These are phyloP conservation scores for Thalassiosira exigua DNA, from an alignment of 352 stramenopile genomes.

Conservation along the genomic window DNA sequence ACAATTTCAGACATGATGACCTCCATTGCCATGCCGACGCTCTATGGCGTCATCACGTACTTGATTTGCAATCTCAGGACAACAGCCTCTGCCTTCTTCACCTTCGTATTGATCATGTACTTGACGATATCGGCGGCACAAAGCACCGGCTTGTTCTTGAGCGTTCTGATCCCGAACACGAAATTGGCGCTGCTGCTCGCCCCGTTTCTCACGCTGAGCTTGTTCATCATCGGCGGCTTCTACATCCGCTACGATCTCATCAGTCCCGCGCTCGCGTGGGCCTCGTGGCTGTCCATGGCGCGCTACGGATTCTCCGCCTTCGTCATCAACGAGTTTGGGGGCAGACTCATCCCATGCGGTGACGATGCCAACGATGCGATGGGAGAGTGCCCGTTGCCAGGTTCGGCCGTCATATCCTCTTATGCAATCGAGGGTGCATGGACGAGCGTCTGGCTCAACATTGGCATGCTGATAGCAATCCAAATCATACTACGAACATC, in stretches of 20 bases:
- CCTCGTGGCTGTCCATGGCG: slow-evolving; percentile 67
- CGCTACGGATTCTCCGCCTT: slow-evolving; percentile 77
- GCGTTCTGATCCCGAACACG: slow-evolving; percentile 65
- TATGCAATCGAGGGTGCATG: slow-evolving; percentile 66
- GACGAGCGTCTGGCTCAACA: slow-evolving; percentile 72
- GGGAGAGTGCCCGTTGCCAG: slow-evolving; percentile 68
- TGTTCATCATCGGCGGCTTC: slow-evolving; percentile 79
- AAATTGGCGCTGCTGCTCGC: slow-evolving; percentile 69
- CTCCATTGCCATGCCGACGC: slow-evolving; percentile 62
- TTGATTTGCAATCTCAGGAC: slow-evolving; percentile 62
- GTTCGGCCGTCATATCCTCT: slow-evolving; percentile 62
- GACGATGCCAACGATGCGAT: slow-evolving; percentile 10
- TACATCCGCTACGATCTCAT: slow-evolving; percentile 76
- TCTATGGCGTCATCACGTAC: slow-evolving; percentile 69
- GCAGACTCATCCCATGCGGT: slow-evolving; percentile 62
- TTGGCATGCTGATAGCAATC: slow-evolving; percentile 61
- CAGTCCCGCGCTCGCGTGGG: slow-evolving; percentile 59
- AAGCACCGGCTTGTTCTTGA: slow-evolving; percentile 72
- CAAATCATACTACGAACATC: slow-evolving; percentile 63
- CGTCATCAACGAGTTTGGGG: slow-evolving; percentile 76
- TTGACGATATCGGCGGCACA: slow-evolving; percentile 73
- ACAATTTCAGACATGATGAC: slow-evolving; percentile 82
- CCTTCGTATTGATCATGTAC: slow-evolving; percentile 71
- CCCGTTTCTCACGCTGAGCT: slow-evolving; percentile 70
- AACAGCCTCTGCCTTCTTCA: slow-evolving; percentile 61